These are phyloP conservation scores for Entomortierella beljakovae DNA, from an alignment of 192 early-diverging fungal genomes.

Conservation along the genomic window DNA sequence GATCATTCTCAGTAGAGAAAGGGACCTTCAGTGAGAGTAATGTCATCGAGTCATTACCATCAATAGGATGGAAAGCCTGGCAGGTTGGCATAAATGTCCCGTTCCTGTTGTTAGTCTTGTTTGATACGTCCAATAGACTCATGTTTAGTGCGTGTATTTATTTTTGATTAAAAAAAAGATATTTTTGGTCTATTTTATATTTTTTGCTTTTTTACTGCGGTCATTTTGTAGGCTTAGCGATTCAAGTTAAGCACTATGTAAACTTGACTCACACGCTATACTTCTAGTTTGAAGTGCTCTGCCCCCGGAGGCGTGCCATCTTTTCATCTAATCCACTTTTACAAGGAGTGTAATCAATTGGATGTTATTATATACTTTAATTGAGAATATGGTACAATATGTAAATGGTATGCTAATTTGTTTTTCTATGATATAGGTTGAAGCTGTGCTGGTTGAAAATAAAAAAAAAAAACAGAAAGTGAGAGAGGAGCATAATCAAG, in stretches of 20 bases:
- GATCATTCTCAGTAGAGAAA: not conserved
- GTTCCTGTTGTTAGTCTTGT: not conserved
- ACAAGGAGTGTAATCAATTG: too few species aligned
- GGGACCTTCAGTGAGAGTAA: slow-evolving; percentile 23
- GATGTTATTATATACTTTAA: too few species aligned
- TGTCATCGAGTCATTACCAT: slow-evolving; percentile 15
- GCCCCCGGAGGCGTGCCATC: slow-evolving; percentile 31
- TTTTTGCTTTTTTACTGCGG: slow-evolving; percentile 16
- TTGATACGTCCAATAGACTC: slow-evolving; percentile 1
- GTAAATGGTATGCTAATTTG: too few species aligned
- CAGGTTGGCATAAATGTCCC: not conserved
- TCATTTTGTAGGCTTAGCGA: not conserved
- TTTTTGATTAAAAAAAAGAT: not conserved
- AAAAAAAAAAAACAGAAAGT: not conserved
- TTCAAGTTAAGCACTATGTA: too few species aligned
- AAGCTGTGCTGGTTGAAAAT: not conserved
- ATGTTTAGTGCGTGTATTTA: not conserved
- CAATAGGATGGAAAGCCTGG: slow-evolving; percentile 47
- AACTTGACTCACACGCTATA: too few species aligned
- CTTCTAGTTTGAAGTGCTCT: not conserved
- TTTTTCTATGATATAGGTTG: not conserved
- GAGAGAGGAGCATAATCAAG: too few species aligned
- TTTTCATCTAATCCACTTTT: too few species aligned
- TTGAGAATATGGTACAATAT: not conserved
- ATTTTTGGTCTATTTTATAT: not conserved